Conservation (phyloP, 2,329 filamentous ascomycete genomes). For the Aspergillus sp. region DNA sequence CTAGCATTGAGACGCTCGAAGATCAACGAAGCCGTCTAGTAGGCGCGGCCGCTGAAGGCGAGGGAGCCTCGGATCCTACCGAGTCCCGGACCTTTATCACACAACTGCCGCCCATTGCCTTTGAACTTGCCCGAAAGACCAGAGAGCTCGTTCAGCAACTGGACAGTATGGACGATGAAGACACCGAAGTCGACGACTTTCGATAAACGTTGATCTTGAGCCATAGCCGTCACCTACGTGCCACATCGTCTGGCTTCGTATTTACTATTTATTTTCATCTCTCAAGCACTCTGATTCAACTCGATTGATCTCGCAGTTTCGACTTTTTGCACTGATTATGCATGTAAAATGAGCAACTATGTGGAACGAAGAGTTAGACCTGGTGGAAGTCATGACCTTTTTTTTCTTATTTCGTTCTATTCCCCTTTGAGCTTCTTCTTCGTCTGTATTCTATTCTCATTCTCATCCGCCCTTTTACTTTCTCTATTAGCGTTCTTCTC, state of each 20-base stretch:
- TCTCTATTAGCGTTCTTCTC: conserved; percentile 21
- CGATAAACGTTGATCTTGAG: conserved; percentile 29
- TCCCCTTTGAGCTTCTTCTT: conserved; percentile 29
- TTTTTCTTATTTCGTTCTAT: conserved; percentile 19
- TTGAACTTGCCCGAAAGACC: conserved; percentile 80
- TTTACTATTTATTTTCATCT: conserved; percentile 13
- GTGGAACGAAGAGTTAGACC: conserved; percentile 31
- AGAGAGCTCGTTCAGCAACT: conserved; percentile 69
- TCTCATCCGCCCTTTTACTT: conserved; percentile 6
- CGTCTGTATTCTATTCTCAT: conserved; percentile 20
- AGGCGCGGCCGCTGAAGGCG: conserved; percentile 65
- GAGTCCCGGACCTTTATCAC: conserved; percentile 64
- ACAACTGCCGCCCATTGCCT: conserved; percentile 80
- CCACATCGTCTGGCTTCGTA: conserved; percentile 12
- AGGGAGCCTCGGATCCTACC: conserved; percentile 60
- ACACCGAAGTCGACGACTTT: conserved; percentile 46
- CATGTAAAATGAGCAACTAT: conserved; percentile 32
- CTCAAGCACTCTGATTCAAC: conserved; percentile 16
- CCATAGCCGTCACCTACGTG: conserved; percentile 3
- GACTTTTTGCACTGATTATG: conserved; percentile 27
- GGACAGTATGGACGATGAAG: conserved; percentile 43
- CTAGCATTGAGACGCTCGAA: conserved; percentile 55
- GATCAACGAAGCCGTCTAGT: conserved; percentile 69
- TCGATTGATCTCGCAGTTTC: conserved; percentile 17
- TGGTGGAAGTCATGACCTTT: conserved; percentile 25